phyloP scores from a whole-genome alignment of 495 filamentous ascomycete species.

The Tetracladium setigerum region DNA sequence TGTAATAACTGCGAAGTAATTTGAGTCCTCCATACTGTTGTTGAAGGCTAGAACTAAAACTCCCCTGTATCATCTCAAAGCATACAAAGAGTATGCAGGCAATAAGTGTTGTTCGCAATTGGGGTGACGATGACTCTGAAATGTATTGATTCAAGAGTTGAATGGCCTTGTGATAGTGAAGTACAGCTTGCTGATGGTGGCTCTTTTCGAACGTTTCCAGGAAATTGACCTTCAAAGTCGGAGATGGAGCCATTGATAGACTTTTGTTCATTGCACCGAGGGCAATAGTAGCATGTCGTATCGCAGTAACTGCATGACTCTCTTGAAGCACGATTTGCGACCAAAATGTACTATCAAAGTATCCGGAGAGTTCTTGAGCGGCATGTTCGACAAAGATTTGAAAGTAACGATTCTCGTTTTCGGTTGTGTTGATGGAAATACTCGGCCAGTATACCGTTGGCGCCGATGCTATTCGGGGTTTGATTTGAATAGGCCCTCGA shows the following conservation, averaged over 20 bases:
- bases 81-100: conserved; percentile 19
- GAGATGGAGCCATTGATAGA: conserved; percentile 9
- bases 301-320: conserved; percentile 48
- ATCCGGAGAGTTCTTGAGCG: conserved; percentile 49
- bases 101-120: conserved; percentile 16
- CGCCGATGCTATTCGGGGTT: conserved; percentile 7
- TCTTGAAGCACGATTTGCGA: conserved; percentile 47
- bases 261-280: conserved; percentile 56
- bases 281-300: conserved; percentile 60
- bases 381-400: conserved; percentile 51
- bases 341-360: conserved; percentile 56
- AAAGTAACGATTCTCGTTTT: conserved; percentile 47
- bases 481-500: conserved; percentile 4
- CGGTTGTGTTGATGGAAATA: conserved; percentile 12
- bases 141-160: conserved; percentile 15
- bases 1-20: conserved; percentile 15
- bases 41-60: conserved; percentile 11
- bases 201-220: conserved; percentile 15
- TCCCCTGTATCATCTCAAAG: conserved; percentile 19
- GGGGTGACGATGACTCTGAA: conserved; percentile 5
- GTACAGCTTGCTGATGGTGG: conserved; percentile 15
- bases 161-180: conserved; percentile 17
- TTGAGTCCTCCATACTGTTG: conserved; percentile 18
- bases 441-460: conserved; percentile 6
- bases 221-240: conserved; percentile 16